phyloP scores from a whole-genome alignment of 495 filamentous ascomycete genomes.

The Cudoniella acicularis region DNA sequence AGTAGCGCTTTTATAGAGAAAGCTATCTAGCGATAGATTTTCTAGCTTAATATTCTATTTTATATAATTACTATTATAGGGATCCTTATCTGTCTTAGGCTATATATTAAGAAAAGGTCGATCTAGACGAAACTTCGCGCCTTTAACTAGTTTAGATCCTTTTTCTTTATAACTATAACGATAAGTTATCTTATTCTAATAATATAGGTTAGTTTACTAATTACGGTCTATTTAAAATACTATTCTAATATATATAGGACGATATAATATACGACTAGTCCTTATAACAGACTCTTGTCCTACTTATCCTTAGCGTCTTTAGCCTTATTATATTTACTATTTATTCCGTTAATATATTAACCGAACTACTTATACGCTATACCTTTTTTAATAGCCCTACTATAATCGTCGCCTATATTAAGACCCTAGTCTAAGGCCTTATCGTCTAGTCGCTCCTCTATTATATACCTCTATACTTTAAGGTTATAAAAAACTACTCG shows the following conservation, averaged over 20 bases:
- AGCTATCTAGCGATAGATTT: constrained; percentile 54
- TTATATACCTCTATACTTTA: constrained; percentile 58
- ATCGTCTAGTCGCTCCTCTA: constrained; percentile 10
- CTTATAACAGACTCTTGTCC: constrained; percentile 50
- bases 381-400: constrained; percentile 40
- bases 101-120: constrained; percentile 21
- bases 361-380: constrained; percentile 39
- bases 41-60: constrained; percentile 39
- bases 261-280: constrained; percentile 50
- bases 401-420: constrained; percentile 30
- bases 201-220: constrained; percentile 34
- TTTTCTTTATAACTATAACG: constrained; percentile 45
- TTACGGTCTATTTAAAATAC: constrained; percentile 17
- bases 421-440: constrained; percentile 15
- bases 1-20: constrained; percentile 52
- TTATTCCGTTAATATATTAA: constrained; percentile 45
- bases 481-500: constrained; percentile 54
- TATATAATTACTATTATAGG: constrained; percentile 31
- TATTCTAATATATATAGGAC: constrained; percentile 30
- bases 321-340: constrained; percentile 37
- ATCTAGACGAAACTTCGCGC: constrained; percentile 37
- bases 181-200: constrained; percentile 47
- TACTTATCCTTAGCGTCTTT: constrained; percentile 45
- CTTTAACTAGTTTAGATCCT: constrained; percentile 57
- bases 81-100: constrained; percentile 33